Evolutionary conservation across 768 basidiomycete genomes (phyloP).

Genomic region (Bullera alba): DNA sequence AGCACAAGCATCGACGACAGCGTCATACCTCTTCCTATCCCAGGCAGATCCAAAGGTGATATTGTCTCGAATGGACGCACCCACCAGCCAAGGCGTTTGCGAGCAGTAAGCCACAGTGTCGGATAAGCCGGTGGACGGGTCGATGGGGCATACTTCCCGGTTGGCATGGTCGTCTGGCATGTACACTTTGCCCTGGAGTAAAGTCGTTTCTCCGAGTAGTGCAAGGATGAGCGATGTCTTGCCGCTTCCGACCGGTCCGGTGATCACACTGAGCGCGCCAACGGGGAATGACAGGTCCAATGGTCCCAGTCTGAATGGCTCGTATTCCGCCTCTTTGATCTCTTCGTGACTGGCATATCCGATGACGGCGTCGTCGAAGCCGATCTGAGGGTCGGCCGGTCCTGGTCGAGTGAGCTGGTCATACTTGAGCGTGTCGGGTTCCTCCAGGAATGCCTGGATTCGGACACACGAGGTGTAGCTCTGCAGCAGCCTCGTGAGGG

Average conservation of each 20-base stretch:
- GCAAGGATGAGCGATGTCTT: conserved; percentile 41
- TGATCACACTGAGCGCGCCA: conserved; percentile 33
- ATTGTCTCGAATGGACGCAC: conserved; percentile 42
- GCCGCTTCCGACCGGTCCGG: conserved; percentile 40
- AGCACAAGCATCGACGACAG: conserved; percentile 41
- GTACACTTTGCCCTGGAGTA: conserved; percentile 38
- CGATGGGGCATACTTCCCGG: conserved; percentile 35
- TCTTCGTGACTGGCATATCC: conserved; percentile 19
- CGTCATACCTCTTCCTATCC: conserved; percentile 40
- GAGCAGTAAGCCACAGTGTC: conserved; percentile 41
- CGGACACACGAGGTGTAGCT: conserved; percentile 44
- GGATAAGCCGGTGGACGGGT: conserved; percentile 36
- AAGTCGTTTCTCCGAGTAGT: conserved; percentile 39
- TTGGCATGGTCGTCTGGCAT: conserved; percentile 44
- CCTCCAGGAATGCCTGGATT: conserved; percentile 46
- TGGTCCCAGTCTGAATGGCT: conserved; percentile 34
- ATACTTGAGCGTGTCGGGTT: conserved; percentile 49
- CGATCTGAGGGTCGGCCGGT: conserved; percentile 41
- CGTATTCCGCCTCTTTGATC: conserved; percentile 12
- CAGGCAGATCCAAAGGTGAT: conserved; percentile 33
- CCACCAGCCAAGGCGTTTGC: conserved; percentile 42
- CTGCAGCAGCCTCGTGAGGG: conserved; percentile 32
- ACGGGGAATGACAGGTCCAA: conserved; percentile 37
- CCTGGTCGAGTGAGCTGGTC: conserved; percentile 33
- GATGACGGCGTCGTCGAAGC: conserved; percentile 45